A percentile compares a stretch with the other conserved stretches of the same genome.
These are phyloP conservation scores for Takashimella koratensis DNA, from an alignment of 1,284 basidiomycete genomes.

Conservation along the genomic window DNA sequence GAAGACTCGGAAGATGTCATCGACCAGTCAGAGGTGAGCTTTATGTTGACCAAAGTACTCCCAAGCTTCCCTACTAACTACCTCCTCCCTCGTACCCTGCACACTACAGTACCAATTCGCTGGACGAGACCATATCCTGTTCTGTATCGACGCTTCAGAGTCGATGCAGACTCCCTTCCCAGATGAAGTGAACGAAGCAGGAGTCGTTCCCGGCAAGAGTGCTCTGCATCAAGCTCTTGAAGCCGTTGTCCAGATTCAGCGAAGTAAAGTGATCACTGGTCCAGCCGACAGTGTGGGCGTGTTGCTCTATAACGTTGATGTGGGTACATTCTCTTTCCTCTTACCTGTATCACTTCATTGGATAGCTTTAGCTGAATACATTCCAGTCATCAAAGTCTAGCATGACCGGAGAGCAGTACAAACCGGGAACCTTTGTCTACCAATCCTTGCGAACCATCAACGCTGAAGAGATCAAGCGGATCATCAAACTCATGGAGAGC, in stretches of 20 bases:
- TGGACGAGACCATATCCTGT: constrained; percentile 77
- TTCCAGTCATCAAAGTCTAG: background rate
- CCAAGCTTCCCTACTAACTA: background rate
- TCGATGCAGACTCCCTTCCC: constrained; percentile 72
- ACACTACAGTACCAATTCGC: constrained; percentile 62
- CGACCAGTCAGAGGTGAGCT: constrained; percentile 39
- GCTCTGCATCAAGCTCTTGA: constrained; percentile 62
- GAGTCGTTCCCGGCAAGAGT: constrained; percentile 39
- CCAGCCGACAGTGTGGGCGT: constrained; percentile 86
- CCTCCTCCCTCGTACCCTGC: background rate
- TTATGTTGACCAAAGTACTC: background rate
- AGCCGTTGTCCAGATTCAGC: constrained; percentile 76
- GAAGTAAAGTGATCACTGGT: constrained; percentile 81
- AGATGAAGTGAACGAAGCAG: constrained; percentile 49
- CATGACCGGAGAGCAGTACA: constrained; percentile 43
- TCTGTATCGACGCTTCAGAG: constrained; percentile 86
- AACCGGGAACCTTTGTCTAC: constrained; percentile 65
- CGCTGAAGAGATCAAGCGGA: constrained; percentile 72
- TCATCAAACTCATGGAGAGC: constrained; percentile 35
- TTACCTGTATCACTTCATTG: background rate
- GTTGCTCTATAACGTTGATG: constrained; percentile 81
- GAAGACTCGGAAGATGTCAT: constrained; percentile 37
- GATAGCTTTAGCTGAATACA: background rate
- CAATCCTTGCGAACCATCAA: constrained; percentile 72
- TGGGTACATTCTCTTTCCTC: constrained; percentile 52